These are phyloP conservation scores for Hypoxylon fuscum DNA, from an alignment of 495 filamentous ascomycete species.

Conservation along the genomic window DNA sequence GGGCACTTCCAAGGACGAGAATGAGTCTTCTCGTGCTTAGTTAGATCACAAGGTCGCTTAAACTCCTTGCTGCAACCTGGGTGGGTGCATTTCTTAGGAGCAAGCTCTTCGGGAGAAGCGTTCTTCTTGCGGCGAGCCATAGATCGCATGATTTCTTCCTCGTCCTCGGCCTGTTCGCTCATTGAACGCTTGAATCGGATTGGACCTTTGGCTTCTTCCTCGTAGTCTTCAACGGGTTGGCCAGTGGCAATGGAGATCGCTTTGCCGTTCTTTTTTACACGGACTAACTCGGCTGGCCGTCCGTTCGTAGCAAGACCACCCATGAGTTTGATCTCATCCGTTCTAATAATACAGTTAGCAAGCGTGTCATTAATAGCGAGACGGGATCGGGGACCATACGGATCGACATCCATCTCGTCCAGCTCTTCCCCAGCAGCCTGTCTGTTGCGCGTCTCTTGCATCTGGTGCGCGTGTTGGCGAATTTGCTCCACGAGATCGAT, in stretches of 20 bases:
- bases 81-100: constrained; percentile 73
- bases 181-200: constrained; percentile 69
- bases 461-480: constrained; percentile 71
- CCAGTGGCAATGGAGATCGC: constrained; percentile 76
- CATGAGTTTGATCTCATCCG: constrained; percentile 74
- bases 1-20: constrained; percentile 94
- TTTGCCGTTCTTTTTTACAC: constrained; percentile 77
- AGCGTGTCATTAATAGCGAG: not conserved
- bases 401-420: constrained; percentile 61
- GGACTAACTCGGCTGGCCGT: constrained; percentile 78
- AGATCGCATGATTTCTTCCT: constrained; percentile 81
- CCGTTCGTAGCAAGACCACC: constrained; percentile 82
- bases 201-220: constrained; percentile 52
- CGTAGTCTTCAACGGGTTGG: constrained; percentile 55
- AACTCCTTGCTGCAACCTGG: constrained; percentile 84
- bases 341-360: constrained; percentile 59
- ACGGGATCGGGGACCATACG: constrained; percentile 50
- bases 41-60: constrained; percentile 90
- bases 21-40: constrained; percentile 97
- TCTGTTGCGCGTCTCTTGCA: constrained; percentile 61
- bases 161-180: constrained; percentile 67
- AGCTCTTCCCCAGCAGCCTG: constrained; percentile 51
- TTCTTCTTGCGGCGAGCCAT: constrained; percentile 93
- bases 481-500: constrained; percentile 92
- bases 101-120: constrained; percentile 72